phyloP scores from a whole-genome alignment of 495 filamentous ascomycete genomes.

The Choiromyces venosus region DNA sequence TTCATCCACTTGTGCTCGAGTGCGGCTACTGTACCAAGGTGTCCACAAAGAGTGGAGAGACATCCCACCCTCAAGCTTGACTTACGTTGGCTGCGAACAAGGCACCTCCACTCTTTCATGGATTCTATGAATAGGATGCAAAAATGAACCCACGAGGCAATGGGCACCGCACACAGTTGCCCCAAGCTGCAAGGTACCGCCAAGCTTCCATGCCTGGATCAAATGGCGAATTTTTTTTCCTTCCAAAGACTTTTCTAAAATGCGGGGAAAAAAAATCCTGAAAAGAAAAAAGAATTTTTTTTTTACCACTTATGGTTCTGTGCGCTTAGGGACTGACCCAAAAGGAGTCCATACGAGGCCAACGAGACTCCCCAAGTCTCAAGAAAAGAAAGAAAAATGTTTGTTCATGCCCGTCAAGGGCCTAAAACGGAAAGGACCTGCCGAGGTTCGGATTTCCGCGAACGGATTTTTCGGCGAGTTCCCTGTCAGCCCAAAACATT shows the following conservation, averaged over 20 bases:
- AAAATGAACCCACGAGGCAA: not conserved
- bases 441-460: constrained; percentile 1
- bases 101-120: not conserved
- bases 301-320: no score
- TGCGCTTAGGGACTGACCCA: no score
- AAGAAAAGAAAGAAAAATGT: no score
- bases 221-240: not conserved
- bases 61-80: not conserved
- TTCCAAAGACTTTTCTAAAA: not conserved
- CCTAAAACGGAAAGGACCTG: not conserved
- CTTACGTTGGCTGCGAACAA: not conserved
- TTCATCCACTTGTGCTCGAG: not conserved
- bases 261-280: not conserved
- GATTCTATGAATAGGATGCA: not conserved
- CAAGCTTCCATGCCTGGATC: not conserved
- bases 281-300: not conserved
- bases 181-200: constrained; percentile 2
- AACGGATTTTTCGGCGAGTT: not conserved
- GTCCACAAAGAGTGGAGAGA: not conserved
- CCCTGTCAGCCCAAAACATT: not conserved
- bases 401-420: not conserved
- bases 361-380: no score
- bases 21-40: not conserved
- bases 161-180: not conserved
- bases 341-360: no score